Conservation (phyloP, 495 filamentous ascomycete genomes). For the Tuber brumale region DNA sequence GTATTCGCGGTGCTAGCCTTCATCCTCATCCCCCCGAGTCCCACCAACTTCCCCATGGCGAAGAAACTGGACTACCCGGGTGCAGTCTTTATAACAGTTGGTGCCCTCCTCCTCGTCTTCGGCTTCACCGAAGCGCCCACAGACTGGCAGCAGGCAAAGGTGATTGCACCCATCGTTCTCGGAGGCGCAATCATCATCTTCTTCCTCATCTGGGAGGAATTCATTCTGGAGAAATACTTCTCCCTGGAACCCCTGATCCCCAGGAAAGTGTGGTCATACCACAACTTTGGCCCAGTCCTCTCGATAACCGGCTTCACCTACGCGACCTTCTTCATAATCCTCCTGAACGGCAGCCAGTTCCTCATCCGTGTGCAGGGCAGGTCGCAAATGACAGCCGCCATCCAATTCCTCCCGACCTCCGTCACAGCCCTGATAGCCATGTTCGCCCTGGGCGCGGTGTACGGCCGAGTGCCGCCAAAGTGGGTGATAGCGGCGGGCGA, state of each 20-base stretch:
- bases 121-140: conserved; percentile 21
- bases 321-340: conserved; percentile 19
- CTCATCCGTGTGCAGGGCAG: conserved; percentile 22
- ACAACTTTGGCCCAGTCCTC: conserved; percentile 13
- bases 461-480: conserved; percentile 15
- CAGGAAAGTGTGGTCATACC: conserved; percentile 20
- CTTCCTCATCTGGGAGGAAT: conserved; percentile 22
- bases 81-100: conserved; percentile 19
- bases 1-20: conserved; percentile 13
- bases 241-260: conserved; percentile 20
- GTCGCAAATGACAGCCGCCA: conserved; percentile 15
- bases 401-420: conserved; percentile 17
- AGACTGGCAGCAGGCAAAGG: conserved; percentile 17
- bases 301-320: conserved; percentile 18
- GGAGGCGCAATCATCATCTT: conserved; percentile 13
- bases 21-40: conserved; percentile 14
- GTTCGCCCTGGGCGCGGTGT: conserved; percentile 7
- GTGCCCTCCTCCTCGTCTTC: conserved; percentile 23
- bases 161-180: conserved; percentile 19
- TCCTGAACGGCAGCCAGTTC: conserved; percentile 24
- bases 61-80: conserved; percentile 24
- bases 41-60: conserved; percentile 10
- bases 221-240: conserved; percentile 10
- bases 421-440: conserved; percentile 8
- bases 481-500: conserved; percentile 25